These are phyloP conservation scores for Rhodomyrtus psidioides DNA, from an alignment of 441 rosid species.

Conservation along the genomic window DNA sequence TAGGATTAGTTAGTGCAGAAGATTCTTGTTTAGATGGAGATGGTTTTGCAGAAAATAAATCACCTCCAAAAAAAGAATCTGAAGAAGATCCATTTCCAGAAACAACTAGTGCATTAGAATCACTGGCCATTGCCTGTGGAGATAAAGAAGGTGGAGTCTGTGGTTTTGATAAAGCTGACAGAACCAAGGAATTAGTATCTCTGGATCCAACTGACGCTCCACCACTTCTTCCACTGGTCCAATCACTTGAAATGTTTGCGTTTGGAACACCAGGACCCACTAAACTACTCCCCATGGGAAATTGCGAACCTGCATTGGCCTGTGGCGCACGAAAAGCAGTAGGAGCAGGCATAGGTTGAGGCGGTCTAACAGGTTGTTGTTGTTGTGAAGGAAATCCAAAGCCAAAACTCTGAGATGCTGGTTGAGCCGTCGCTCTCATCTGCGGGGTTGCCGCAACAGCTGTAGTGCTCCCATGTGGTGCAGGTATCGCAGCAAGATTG, in stretches of 20 bases:
- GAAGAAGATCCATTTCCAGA: slow-evolving; percentile 61
- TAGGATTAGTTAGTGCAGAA: slow-evolving; percentile 28
- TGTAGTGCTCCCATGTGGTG: slow-evolving; percentile 25
- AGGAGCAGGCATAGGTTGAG: slow-evolving; percentile 32
- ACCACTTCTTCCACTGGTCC: slow-evolving; percentile 47
- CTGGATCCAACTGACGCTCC: slow-evolving; percentile 36
- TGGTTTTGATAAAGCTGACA: slow-evolving; percentile 26
- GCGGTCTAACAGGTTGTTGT: slow-evolving; percentile 37
- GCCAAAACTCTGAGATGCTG: slow-evolving; percentile 37
- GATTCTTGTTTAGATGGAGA: slow-evolving; percentile 42
- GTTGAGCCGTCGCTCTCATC: slow-evolving; percentile 28
- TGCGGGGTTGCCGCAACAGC: slow-evolving; percentile 31
- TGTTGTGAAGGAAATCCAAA: slow-evolving; percentile 47
- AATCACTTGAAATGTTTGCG: slow-evolving; percentile 38
- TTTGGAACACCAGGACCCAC: slow-evolving; percentile 29
- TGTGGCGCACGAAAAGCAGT: slow-evolving; percentile 38
- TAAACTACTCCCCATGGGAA: slow-evolving; percentile 39
- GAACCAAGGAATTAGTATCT: slow-evolving; percentile 27
- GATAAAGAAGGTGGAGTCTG: slow-evolving; percentile 30
- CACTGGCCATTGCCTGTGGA: slow-evolving; percentile 24
- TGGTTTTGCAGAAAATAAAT: slow-evolving; percentile 44
- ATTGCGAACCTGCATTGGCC: slow-evolving; percentile 33
- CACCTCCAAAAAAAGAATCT: slow-evolving; percentile 44
- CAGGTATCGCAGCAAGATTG: slow-evolving; percentile 48
- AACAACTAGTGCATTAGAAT: slow-evolving; percentile 43